A percentile compares a stretch with the other conserved stretches of the same genome.
These are phyloP conservation scores for Isabelozyma gotoi DNA, from an alignment of 805 yeast genomes.

Conservation along the genomic window DNA sequence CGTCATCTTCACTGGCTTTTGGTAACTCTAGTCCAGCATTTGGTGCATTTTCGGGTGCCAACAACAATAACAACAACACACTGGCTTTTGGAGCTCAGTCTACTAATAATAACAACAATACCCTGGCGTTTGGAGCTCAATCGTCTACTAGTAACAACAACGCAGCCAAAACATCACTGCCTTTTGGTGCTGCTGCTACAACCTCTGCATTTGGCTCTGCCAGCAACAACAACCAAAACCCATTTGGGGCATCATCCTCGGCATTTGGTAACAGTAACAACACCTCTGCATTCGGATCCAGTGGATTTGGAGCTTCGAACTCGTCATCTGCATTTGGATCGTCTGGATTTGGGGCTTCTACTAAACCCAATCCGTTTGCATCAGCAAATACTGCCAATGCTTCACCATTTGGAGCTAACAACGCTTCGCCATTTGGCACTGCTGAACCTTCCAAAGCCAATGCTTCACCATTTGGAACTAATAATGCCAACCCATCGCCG, in stretches of 20 bases:
- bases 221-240: constrained; percentile 1
- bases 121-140: no score
- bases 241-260: constrained; percentile 6
- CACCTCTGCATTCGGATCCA: constrained; percentile 15
- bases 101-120: not conserved
- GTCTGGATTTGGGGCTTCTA: constrained; percentile 13
- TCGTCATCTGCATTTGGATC: not conserved
- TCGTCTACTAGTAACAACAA: not conserved
- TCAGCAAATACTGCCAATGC: constrained; percentile 11
- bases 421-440: constrained; percentile 3
- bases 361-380: constrained; percentile 4
- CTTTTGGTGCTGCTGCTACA: not conserved
- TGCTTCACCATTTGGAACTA: constrained; percentile 5
- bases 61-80: not conserved
- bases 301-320: not conserved
- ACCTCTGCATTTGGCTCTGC: constrained; percentile 9
- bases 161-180: not conserved
- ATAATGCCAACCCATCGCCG: not conserved
- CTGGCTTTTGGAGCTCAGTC: not conserved
- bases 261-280: constrained; percentile 6
- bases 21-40: not conserved
- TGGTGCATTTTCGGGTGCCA: not conserved
- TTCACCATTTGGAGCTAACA: constrained; percentile 3
- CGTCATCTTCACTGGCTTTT: no score
- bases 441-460: constrained; percentile 5